These are phyloP conservation scores for Moesziomyces sp. DNA, from an alignment of 1,284 basidiomycete genomes.

Conservation along the genomic window DNA sequence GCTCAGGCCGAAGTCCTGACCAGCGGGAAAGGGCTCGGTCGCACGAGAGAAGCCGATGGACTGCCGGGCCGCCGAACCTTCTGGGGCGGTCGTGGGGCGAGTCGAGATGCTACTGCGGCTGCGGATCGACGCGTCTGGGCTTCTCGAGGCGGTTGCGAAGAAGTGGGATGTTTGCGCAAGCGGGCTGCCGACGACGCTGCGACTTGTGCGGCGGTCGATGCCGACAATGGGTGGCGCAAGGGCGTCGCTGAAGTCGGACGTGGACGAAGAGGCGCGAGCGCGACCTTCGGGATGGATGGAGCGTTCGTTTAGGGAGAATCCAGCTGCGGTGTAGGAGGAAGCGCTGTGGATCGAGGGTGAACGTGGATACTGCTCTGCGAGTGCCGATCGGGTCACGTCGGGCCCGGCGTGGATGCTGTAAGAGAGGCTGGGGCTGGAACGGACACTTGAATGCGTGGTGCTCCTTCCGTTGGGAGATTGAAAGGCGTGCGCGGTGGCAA, in stretches of 20 bases:
- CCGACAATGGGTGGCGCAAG: background rate
- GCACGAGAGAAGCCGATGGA: background rate
- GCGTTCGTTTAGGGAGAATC: conserved; percentile 12
- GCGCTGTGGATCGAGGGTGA: conserved; percentile 30
- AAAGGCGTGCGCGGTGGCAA: background rate
- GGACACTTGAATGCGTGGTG: conserved; percentile 20
- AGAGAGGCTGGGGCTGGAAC: conserved; percentile 18
- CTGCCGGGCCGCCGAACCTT: background rate
- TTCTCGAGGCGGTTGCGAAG: conserved; percentile 6
- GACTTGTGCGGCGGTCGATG: conserved; percentile 14
- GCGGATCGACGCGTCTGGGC: conserved; percentile 8
- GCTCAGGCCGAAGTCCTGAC: background rate
- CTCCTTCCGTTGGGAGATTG: conserved; percentile 8
- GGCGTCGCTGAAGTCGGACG: conserved; percentile 7
- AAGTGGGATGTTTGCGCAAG: conserved; percentile 9
- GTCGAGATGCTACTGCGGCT: conserved; percentile 1
- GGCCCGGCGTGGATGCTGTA: conserved; percentile 3
- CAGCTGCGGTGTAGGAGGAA: conserved; percentile 14
- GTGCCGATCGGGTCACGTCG: conserved; percentile 6
- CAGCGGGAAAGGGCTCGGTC: conserved; percentile 1
- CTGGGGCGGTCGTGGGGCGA: conserved; percentile 3
- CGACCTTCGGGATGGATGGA: background rate
- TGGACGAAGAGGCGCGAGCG: conserved; percentile 9
- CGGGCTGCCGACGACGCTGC: conserved; percentile 15
- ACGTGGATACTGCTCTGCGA: conserved; percentile 24